Conservation (phyloP, 441 rosid species). For the Geranium incanum region DNA sequence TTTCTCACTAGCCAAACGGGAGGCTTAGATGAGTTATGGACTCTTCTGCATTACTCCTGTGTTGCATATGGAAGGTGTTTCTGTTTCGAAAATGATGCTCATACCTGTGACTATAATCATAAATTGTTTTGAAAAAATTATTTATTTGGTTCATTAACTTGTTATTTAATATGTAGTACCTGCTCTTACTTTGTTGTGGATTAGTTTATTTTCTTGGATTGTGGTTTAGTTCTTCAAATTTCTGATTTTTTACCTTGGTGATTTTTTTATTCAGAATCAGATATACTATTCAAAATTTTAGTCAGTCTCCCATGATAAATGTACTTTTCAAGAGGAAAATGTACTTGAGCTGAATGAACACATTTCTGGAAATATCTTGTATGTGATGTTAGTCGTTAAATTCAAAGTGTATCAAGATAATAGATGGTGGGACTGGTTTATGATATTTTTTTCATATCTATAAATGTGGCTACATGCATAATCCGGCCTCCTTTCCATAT, state of each 20-base stretch:
- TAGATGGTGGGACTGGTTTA: neutral
- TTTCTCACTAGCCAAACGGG: neutral
- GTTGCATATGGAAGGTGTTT: neutral
- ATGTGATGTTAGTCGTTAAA: neutral
- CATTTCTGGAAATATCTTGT: neutral
- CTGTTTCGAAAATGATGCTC: neutral
- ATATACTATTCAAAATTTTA: neutral
- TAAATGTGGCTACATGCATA: neutral
- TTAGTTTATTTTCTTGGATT: neutral
- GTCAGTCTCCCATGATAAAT: neutral
- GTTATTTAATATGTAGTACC: neutral
- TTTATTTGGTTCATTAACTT: neutral
- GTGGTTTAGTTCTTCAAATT: neutral
- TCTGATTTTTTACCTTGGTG: too few species aligned
- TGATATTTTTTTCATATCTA: neutral
- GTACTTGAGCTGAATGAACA: neutral
- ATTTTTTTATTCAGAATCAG: too few species aligned
- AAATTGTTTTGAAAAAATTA: neutral
- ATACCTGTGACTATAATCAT: neutral
- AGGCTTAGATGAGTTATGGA: neutral
- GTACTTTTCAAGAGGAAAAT: neutral
- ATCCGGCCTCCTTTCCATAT: neutral
- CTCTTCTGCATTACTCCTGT: conserved; percentile 1
- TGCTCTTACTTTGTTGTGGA: neutral
- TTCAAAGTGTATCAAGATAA: neutral